Percentiles rank a stretch among this genome's conserved stretches.
phyloP scores from a whole-genome alignment of 345 rosid species.

The Streptanthus diversifolius region DNA sequence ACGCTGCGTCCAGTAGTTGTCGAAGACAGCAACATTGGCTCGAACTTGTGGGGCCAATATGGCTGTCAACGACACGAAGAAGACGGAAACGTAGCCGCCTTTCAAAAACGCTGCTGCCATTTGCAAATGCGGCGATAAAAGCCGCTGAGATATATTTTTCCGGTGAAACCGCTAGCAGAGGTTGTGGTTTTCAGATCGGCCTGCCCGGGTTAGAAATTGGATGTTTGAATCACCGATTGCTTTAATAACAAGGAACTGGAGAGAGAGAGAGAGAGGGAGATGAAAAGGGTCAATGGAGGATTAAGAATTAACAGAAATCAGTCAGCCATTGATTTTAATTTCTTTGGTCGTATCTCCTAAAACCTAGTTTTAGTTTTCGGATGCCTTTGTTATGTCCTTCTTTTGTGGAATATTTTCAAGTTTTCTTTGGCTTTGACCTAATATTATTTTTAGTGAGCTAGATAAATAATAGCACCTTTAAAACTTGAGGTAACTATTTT shows the following conservation, averaged over 20 bases:
- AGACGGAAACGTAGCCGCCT: slow-evolving; percentile 1
- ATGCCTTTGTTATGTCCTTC: slow-evolving; percentile 24
- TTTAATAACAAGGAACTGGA: slow-evolving; percentile 8
- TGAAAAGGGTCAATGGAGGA: slow-evolving; percentile 14
- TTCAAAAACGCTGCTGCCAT: slow-evolving; percentile 12
- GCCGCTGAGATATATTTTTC: neutral
- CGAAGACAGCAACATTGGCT: slow-evolving; percentile 27
- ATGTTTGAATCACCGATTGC: slow-evolving; percentile 5
- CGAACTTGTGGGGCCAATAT: neutral
- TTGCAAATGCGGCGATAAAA: slow-evolving; percentile 7
- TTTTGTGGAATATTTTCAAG: slow-evolving; percentile 8
- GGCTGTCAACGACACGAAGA: slow-evolving; percentile 17
- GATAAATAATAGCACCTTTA: neutral
- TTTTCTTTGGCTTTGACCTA: neutral
- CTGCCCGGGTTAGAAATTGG: neutral
- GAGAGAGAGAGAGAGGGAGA: neutral
- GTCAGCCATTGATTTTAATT: neutral
- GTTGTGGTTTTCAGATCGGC: neutral
- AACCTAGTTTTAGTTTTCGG: slow-evolving; percentile 9
- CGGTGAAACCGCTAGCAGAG: slow-evolving; percentile 5
- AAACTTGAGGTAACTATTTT: slow-evolving; percentile 9
- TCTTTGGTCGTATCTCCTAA: slow-evolving; percentile 2
- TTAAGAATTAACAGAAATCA: slow-evolving; percentile 13
- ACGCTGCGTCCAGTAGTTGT: slow-evolving; percentile 29
- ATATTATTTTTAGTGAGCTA: slow-evolving; percentile 8